Percentiles rank a stretch among this genome's conserved stretches.
Conservation (phyloP, 2,329 filamentous ascomycete species). For the Exophiala sideris region DNA sequence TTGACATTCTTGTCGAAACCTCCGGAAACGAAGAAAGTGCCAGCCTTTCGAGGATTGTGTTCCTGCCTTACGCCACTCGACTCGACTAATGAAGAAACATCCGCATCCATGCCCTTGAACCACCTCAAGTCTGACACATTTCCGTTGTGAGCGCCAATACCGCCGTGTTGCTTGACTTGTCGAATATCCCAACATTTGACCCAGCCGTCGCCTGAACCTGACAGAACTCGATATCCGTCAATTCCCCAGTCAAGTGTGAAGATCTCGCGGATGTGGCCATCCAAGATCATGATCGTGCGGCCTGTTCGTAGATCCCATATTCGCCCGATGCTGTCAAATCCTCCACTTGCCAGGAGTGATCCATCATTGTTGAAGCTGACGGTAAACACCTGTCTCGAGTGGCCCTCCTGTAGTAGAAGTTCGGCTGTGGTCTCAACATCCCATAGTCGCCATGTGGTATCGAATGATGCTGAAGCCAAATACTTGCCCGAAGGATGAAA, state of each 20-base stretch:
- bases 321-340: constrained; percentile 87
- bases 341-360: constrained; percentile 85
- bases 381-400: constrained; percentile 88
- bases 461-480: constrained; percentile 87
- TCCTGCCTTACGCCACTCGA: constrained; percentile 24
- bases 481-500: constrained; percentile 91
- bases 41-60: constrained; percentile 67
- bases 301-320: constrained; percentile 95
- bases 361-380: constrained; percentile 89
- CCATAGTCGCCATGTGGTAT: constrained; percentile 96
- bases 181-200: constrained; percentile 97
- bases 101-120: constrained; percentile 83
- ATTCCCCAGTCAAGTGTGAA: constrained; percentile 89
- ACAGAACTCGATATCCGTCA: constrained; percentile 89
- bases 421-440: constrained; percentile 83
- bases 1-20: constrained; percentile 96
- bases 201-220: constrained; percentile 89
- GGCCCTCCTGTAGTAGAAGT: constrained; percentile 84
- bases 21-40: constrained; percentile 84
- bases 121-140: constrained; percentile 90
- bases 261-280: constrained; percentile 90
- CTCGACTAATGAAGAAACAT: constrained; percentile 34
- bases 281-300: constrained; percentile 90
- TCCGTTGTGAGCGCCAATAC: constrained; percentile 85
- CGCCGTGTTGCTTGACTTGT: constrained; percentile 77